phyloP scores from a whole-genome alignment of 2,329 filamentous ascomycete species.

The Sporothrix schenckii region DNA sequence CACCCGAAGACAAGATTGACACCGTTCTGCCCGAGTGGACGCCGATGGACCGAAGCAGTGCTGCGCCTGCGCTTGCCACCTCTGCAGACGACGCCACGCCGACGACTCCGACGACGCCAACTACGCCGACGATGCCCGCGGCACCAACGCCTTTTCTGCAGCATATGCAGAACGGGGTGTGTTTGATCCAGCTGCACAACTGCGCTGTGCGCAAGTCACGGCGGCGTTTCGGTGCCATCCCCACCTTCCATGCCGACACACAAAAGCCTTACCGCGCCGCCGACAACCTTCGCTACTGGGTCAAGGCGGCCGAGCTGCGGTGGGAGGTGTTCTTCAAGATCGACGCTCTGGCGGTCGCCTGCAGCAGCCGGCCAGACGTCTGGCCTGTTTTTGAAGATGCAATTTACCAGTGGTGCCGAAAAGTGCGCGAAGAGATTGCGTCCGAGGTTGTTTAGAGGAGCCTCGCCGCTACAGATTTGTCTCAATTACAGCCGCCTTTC shows the following conservation, averaged over 20 bases:
- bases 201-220: constrained; percentile 81
- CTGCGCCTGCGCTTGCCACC: neutral
- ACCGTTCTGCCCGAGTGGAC: constrained; percentile 70
- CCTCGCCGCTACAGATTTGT: neutral
- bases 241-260: constrained; percentile 86
- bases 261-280: constrained; percentile 91
- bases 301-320: constrained; percentile 90
- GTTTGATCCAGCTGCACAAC: constrained; percentile 87
- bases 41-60: constrained; percentile 52
- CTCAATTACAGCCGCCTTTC: neutral
- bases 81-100: constrained; percentile 35
- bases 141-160: constrained; percentile 73
- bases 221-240: constrained; percentile 86
- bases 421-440: constrained; percentile 80
- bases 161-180: constrained; percentile 74
- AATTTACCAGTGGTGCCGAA: constrained; percentile 78
- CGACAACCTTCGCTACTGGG: constrained; percentile 94
- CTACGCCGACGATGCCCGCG: constrained; percentile 39
- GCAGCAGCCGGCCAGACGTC: constrained; percentile 67
- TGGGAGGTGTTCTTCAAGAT: constrained; percentile 86
- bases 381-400: constrained; percentile 85
- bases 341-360: constrained; percentile 84
- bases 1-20: constrained; percentile 44
- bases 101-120: constrained; percentile 38
- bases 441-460: constrained; percentile 54